Conservation (phyloP, 1,284 basidiomycete species). For the Pholiota adiposa region DNA sequence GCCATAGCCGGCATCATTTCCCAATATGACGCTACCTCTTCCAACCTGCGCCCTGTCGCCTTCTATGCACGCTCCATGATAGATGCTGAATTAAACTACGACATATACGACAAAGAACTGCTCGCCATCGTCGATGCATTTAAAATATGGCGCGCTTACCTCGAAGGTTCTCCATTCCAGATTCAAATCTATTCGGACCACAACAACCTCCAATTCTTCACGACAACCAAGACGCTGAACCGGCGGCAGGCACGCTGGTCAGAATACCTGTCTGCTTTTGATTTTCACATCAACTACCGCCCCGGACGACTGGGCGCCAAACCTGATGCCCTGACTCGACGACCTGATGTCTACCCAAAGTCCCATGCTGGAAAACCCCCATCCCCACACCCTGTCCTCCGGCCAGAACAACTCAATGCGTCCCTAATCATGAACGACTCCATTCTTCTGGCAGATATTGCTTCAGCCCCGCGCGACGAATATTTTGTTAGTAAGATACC, state of each 20-base stretch:
- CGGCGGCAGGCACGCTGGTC: conserved; percentile 45
- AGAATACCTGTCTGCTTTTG: conserved; percentile 41
- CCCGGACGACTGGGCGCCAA: too few species aligned
- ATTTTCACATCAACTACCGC: conserved; percentile 30
- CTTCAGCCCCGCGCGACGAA: too few species aligned
- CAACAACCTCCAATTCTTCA: conserved; percentile 42
- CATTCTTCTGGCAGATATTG: too few species aligned
- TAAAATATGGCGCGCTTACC: conserved; percentile 32
- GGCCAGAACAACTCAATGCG: too few species aligned
- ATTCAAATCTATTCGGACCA: conserved; percentile 38
- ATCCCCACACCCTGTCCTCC: too few species aligned
- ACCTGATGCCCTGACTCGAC: too few species aligned
- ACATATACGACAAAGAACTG: conserved; percentile 43
- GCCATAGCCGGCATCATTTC: conserved; percentile 36
- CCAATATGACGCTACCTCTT: conserved; percentile 27
- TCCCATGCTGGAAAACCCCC: too few species aligned
- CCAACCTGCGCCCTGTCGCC: conserved; percentile 34
- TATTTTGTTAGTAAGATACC: too few species aligned
- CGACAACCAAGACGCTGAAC: conserved; percentile 35
- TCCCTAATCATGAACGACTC: too few species aligned
- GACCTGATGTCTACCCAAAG: too few species aligned
- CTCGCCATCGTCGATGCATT: conserved; percentile 40
- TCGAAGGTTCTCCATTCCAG: conserved; percentile 26
- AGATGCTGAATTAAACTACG: conserved; percentile 39
- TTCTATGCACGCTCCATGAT: conserved; percentile 35